A percentile compares a stretch with the other conserved stretches of the same genome.
Conservation (phyloP, 1,284 basidiomycete genomes). For the Coniophora puteana region DNA sequence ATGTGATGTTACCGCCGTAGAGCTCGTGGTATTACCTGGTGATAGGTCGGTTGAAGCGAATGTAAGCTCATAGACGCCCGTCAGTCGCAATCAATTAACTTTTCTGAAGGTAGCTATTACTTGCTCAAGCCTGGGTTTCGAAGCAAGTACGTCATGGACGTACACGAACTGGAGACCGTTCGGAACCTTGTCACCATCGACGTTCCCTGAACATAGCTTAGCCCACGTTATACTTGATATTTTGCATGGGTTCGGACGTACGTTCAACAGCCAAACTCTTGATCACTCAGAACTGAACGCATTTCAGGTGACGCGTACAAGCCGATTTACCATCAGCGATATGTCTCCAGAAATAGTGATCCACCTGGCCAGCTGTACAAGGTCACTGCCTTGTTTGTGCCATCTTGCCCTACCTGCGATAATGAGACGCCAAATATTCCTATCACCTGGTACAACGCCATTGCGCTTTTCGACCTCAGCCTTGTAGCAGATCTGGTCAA, state of each 20-base stretch:
- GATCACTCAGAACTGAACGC: neutral
- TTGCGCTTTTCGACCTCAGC: neutral
- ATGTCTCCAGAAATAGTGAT: neutral
- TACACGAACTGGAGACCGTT: neutral
- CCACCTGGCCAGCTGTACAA: neutral
- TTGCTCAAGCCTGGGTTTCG: neutral
- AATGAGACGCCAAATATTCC: neutral
- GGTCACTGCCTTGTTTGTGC: neutral
- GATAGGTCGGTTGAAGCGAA: neutral
- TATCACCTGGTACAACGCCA: neutral
- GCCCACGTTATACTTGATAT: neutral
- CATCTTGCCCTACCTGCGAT: neutral
- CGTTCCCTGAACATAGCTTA: neutral
- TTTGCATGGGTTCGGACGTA: neutral
- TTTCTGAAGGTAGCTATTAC: neutral
- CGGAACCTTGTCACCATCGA: neutral
- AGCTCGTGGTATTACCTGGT: neutral
- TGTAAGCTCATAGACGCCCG: neutral
- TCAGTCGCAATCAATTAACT: neutral
- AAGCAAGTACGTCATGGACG: constrained; percentile 1
- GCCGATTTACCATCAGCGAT: neutral
- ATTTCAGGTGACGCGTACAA: neutral
- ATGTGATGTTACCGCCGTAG: neutral
- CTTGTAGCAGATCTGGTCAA: neutral
- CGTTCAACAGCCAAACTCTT: neutral